phyloP scores from a whole-genome alignment of 352 stramenopile genomes.

The Halophytophthora batemanensis region DNA sequence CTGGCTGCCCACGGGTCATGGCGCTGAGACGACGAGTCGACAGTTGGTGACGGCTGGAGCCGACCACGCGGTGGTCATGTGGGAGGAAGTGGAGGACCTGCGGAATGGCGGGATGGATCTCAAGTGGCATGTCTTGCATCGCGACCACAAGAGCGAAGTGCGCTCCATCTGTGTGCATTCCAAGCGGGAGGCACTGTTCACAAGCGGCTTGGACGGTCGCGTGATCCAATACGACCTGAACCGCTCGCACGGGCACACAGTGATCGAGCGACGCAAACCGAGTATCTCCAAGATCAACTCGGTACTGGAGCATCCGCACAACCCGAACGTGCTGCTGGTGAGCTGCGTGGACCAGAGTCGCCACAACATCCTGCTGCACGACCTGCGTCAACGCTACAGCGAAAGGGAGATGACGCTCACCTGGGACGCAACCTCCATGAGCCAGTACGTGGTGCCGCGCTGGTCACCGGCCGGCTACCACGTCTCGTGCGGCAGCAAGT shows the following conservation, averaged over 20 bases:
- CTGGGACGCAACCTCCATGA: conserved; percentile 67
- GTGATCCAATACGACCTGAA: conserved; percentile 75
- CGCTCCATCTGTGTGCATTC: conserved; percentile 76
- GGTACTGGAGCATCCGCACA: conserved; percentile 79
- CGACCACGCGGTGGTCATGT: conserved; percentile 74
- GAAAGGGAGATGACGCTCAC: conserved; percentile 57
- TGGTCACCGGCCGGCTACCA: conserved; percentile 73
- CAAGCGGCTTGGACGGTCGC: conserved; percentile 65
- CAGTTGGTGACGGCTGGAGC: conserved; percentile 68
- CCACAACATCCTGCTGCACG: conserved; percentile 73
- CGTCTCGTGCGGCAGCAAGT: conserved; percentile 69
- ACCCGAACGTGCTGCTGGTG: conserved; percentile 75
- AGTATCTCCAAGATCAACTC: conserved; percentile 84
- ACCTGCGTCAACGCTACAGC: conserved; percentile 60
- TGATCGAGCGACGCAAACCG: conserved; percentile 75
- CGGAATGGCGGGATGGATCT: conserved; percentile 33
- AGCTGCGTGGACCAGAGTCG: conserved; percentile 63
- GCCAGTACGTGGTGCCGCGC: conserved; percentile 81
- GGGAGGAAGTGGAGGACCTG: conserved; percentile 56
- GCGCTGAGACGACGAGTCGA: conserved; percentile 36
- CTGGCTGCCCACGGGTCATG: conserved; percentile 60
- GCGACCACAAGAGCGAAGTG: conserved; percentile 76
- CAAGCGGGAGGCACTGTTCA: conserved; percentile 60
- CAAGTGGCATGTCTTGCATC: conserved; percentile 69
- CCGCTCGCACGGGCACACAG: conserved; percentile 24